These are phyloP conservation scores for Carex pumila DNA, from an alignment of 176 grass and related monocot genomes.

Conservation along the genomic window DNA sequence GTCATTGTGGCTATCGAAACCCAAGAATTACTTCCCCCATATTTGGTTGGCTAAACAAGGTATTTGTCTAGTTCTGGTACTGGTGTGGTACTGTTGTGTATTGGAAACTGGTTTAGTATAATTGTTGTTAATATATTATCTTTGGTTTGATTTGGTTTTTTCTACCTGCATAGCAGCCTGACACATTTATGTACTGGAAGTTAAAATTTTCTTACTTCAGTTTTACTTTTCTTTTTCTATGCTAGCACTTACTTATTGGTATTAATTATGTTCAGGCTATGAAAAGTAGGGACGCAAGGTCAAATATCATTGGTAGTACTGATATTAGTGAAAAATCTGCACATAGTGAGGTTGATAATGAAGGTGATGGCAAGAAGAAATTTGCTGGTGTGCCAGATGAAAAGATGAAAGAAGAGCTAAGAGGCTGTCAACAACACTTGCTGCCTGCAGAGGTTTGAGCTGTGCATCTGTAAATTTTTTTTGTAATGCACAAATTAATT, in stretches of 20 bases:
- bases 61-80: slow-evolving; percentile 26
- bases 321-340: slow-evolving; percentile 34
- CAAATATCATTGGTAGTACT: slow-evolving; percentile 39
- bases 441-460: slow-evolving; percentile 55
- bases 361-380: slow-evolving; percentile 15
- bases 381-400: slow-evolving; percentile 32
- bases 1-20: slow-evolving; percentile 46
- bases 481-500: neutral
- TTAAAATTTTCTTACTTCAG: slow-evolving; percentile 20
- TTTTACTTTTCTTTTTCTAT: slow-evolving; percentile 1
- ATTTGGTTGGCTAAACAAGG: slow-evolving; percentile 84
- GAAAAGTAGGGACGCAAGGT: slow-evolving; percentile 33
- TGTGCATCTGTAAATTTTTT: neutral
- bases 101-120: neutral
- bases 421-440: slow-evolving; percentile 52
- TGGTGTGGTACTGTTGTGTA: neutral
- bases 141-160: neutral
- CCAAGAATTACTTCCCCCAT: slow-evolving; percentile 53
- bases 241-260: neutral
- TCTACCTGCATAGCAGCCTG: slow-evolving; percentile 2
- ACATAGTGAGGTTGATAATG: slow-evolving; percentile 32
- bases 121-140: neutral
- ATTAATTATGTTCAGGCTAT: slow-evolving; percentile 40
- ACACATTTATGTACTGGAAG: neutral
- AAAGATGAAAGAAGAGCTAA: slow-evolving; percentile 40